Base-by-base conservation (phyloP, 176 grass and related monocot genomes). In the Urochloa ruziziensis region DNA sequence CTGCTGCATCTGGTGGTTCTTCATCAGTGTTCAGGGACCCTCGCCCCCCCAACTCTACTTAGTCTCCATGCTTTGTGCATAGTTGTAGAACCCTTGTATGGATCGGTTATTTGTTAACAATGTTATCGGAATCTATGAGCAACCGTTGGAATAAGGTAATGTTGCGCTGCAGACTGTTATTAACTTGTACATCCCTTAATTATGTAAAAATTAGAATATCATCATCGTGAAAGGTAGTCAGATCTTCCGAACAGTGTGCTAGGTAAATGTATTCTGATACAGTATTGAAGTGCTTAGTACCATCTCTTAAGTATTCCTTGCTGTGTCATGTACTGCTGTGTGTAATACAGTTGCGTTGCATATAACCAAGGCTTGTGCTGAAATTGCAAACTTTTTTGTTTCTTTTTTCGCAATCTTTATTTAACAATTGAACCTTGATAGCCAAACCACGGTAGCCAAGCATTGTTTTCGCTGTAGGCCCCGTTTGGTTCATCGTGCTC, bases 1-100 rank as follows among this genome's bases (percentile, higher is more conserved):
- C 95, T 0, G 95, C 90, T 19, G 90, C 84, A 67, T 97, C 95
- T 5, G 94, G 91, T 79, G 90, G 90, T 62, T 81, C 73, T 47
- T 87, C 90, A 43, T 94, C 95, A 0, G 81, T 93, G 32, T 94
- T 94, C 79, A 91, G 75, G 69, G 92, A 97, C 80, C 32, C 89
- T 73, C 83, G 90, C 35, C 70, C 49, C 4, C 86, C 89, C 29
- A 86, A 58, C 78, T 94, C 80, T 58, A 91, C 80, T 3, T 89
- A 85, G 48, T 36, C 10, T 13, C 11, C 5, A 28, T 13, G 17
- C 4, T 13, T 42, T 8, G 13, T 59, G 42, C 17, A 51, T 53
- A 60, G 33, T 71, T 63, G 33, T 23, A 68, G 13, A 74, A 17
- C 13, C 70, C 9, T 46, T 21, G 9, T 11, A 33, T 2, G 13